These are phyloP conservation scores for Rosa chinensis DNA, from an alignment of 306 rosid species.

Conservation along the genomic window DNA sequence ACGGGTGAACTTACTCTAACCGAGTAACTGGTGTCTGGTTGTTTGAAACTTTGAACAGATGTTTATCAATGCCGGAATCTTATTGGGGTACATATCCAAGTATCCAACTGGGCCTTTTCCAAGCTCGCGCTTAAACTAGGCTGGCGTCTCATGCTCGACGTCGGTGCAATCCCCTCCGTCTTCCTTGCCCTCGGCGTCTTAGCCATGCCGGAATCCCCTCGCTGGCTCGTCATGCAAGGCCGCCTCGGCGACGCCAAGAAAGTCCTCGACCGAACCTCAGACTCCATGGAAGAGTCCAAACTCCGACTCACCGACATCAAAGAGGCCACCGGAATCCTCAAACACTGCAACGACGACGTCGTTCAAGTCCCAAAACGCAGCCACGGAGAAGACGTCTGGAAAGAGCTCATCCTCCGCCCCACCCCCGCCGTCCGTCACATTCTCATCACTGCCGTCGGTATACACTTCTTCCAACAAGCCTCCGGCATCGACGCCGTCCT, in stretches of 20 bases:
- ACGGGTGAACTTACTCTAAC: too few species aligned
- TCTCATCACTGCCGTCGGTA: slow-evolving; percentile 50
- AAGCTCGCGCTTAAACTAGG: slow-evolving; percentile 41
- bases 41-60: slow-evolving; percentile 31
- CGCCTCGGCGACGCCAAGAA: slow-evolving; percentile 66
- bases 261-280: too few species aligned
- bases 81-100: slow-evolving; percentile 47
- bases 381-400: slow-evolving; percentile 71
- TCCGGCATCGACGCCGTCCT: slow-evolving; percentile 79
- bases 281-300: slow-evolving; percentile 54
- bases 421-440: slow-evolving; percentile 70
- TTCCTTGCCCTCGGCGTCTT: slow-evolving; percentile 48
- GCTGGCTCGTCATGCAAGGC: slow-evolving; percentile 85
- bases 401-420: slow-evolving; percentile 60
- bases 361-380: slow-evolving; percentile 33
- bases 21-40: not conserved
- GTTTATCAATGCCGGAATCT: slow-evolving; percentile 59
- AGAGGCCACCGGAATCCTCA: slow-evolving; percentile 65
- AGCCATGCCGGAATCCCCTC: slow-evolving; percentile 84
- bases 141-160: too few species aligned
- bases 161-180: slow-evolving; percentile 56
- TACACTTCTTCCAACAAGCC: slow-evolving; percentile 77
- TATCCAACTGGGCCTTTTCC: slow-evolving; percentile 69
- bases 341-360: slow-evolving; percentile 49
- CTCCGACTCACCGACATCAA: slow-evolving; percentile 63